A percentile compares a stretch with the other conserved stretches of the same genome.
Conservation (phyloP, 75 land plant genomes). For the Pinus albicaulis region DNA sequence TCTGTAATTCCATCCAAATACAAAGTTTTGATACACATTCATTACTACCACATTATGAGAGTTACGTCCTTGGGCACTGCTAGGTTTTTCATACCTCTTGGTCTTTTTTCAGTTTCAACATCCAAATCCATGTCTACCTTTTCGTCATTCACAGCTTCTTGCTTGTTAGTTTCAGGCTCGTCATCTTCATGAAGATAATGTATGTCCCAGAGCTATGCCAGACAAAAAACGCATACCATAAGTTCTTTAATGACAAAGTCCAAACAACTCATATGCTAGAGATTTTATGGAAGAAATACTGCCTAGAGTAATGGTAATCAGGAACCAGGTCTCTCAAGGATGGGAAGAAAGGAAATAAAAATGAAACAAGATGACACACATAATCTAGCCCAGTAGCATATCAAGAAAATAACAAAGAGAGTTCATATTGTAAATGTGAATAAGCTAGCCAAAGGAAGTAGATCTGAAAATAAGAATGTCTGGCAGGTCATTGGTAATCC, state of each 20-base stretch:
- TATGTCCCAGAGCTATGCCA: slow-evolving; percentile 63
- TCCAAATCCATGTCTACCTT: slow-evolving; percentile 39
- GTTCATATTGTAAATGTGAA: not conserved
- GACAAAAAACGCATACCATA: not conserved
- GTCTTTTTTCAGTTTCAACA: slow-evolving; percentile 1
- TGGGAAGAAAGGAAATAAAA: not conserved
- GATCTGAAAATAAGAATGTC: not conserved
- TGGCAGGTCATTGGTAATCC: not conserved
- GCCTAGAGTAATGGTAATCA: too few species aligned
- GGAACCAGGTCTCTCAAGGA: not conserved
- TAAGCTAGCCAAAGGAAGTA: not conserved
- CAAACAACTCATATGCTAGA: not conserved
- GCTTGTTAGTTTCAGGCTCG: slow-evolving; percentile 4
- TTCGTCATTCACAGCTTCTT: slow-evolving; percentile 21
- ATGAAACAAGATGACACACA: not conserved
- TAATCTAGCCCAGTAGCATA: not conserved
- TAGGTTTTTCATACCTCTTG: slow-evolving; percentile 15
- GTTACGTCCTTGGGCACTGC: too few species aligned
- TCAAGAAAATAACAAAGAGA: not conserved
- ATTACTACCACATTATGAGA: too few species aligned
- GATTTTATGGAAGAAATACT: too few species aligned
- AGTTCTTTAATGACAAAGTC: not conserved
- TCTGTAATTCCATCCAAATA: too few species aligned
- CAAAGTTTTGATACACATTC: too few species aligned
- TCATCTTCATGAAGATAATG: slow-evolving; percentile 38